A percentile compares a stretch with the other conserved stretches of the same genome.
These are phyloP conservation scores for Apiospora kogelbergensis DNA, from an alignment of 2,329 filamentous ascomycete species.

Conservation along the genomic window DNA sequence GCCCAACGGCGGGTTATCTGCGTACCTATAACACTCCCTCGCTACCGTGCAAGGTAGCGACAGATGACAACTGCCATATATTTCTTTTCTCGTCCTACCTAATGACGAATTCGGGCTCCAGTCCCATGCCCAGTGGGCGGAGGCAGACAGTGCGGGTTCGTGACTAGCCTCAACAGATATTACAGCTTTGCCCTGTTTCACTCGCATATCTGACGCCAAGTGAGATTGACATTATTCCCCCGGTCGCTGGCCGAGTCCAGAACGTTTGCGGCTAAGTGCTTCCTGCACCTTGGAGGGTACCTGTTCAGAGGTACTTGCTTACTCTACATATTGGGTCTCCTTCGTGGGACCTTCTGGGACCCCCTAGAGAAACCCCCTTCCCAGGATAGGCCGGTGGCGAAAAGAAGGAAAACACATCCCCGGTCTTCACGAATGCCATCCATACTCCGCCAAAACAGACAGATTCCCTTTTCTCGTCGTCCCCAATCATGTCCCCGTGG, in stretches of 20 bases:
- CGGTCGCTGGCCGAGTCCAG: slow-evolving; percentile 27
- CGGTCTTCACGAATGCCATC: not conserved
- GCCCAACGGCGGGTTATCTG: not conserved
- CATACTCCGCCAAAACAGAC: not conserved
- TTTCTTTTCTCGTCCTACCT: not conserved
- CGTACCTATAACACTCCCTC: not conserved
- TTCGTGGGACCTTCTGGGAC: slow-evolving; percentile 17
- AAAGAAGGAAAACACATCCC: slow-evolving; percentile 13
- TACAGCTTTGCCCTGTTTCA: not conserved
- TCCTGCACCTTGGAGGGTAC: not conserved
- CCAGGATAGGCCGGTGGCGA: slow-evolving; percentile 31
- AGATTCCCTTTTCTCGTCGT: slow-evolving; percentile 23
- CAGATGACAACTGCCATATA: not conserved
- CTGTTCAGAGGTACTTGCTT: slow-evolving; percentile 18
- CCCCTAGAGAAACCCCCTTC: slow-evolving; percentile 25
- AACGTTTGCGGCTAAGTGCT: slow-evolving; percentile 31
- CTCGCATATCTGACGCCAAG: slow-evolving; percentile 13
- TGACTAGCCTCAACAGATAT: not conserved
- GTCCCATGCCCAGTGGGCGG: not conserved
- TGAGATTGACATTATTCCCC: slow-evolving; percentile 21
- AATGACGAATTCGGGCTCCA: not conserved
- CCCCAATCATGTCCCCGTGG: slow-evolving; percentile 26
- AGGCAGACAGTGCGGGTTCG: not conserved
- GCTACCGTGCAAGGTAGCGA: not conserved
- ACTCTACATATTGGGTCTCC: not conserved